These are phyloP conservation scores for Novymonas esmeraldas DNA, from an alignment of 208 protist species.

Conservation along the genomic window DNA sequence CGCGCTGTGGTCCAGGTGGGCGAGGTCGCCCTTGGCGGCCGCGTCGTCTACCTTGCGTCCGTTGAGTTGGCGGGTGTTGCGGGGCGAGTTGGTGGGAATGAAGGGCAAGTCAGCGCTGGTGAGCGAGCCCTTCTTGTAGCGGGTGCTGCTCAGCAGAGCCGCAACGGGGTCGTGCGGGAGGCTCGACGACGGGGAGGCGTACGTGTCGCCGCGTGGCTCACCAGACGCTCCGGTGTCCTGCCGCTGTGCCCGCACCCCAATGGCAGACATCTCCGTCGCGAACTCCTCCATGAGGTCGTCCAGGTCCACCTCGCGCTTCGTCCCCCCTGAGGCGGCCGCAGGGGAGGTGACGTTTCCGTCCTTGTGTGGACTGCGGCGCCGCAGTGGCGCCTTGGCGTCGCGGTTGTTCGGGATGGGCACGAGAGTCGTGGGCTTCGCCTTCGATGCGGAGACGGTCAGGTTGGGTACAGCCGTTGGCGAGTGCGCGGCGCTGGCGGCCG, in stretches of 20 bases:
- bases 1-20: conserved; percentile 7
- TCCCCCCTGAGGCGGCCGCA: neutral
- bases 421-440: neutral
- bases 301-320: conserved; percentile 49
- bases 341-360: conserved; percentile 10
- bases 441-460: conserved; percentile 1
- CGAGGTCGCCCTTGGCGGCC: conserved; percentile 13
- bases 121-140: conserved; percentile 54
- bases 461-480: neutral
- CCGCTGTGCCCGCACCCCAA: conserved; percentile 38
- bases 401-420: neutral
- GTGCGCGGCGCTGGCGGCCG: conserved; percentile 10
- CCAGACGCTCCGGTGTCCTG: neutral
- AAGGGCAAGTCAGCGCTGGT: conserved; percentile 1
- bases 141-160: conserved; percentile 62
- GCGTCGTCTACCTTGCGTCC: conserved; percentile 13
- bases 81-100: conserved; percentile 2
- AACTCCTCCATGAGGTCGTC: conserved; percentile 81
- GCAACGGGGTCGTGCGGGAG: conserved; percentile 36
- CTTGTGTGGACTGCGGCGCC: conserved; percentile 8
- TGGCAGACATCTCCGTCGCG: conserved; percentile 58
- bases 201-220: neutral
- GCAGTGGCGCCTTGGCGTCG: conserved; percentile 10
- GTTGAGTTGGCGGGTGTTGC: neutral
- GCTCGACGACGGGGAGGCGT: conserved; percentile 1